Evolutionary conservation across 768 basidiomycete species (phyloP), one percentile per base, ranked within the genome.

Genomic region (Amanita polypyramis): DNA sequence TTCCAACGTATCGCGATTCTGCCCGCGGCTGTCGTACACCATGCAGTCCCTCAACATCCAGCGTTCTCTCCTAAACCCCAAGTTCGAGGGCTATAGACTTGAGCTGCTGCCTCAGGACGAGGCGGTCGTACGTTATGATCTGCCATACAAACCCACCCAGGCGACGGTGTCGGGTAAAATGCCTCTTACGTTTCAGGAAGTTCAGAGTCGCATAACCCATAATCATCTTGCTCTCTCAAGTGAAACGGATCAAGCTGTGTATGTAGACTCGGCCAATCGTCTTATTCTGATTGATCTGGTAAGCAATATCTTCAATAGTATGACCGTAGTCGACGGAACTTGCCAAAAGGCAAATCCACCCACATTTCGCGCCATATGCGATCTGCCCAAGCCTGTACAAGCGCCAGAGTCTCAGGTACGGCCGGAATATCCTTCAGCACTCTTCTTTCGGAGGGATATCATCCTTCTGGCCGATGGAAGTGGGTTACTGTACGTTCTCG

Each of bases 81-180:
- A 83, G 54, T 93, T 93, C 49, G 89, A 93, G 54, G 85, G 85
- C 1, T 92, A 93, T 61, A 86, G 76, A 54, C 71, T 93, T 21
- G 72, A 80, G 52, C 65, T 77, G 2, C 66, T 87, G 29, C 60
- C 70, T 9, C 79, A 81, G 54, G 75, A 80, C n/a, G 65, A 75
- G 6, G 65, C 67, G 7, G 70, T 85, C 4, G 62, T 64, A 15
- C 70, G 75, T 20, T 75, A 73, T 59, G 60, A 62, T 7, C 73
- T 89, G 51, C 59, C 74, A 55, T 58, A 75, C 68, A 55, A 75
- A 69, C 69, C 76, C 0, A 74, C 76, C 5, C 82, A 84, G 62
- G 70, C 76, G 6, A 77, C 81, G 33, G 64, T 74, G 8, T 80
- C 85, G 3, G 76, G 77, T 6, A 73, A 69, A 49, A 66, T 74